Base-by-base conservation (phyloP, 2,329 filamentous ascomycete genomes). In the Sordariomycetes sp. region DNA sequence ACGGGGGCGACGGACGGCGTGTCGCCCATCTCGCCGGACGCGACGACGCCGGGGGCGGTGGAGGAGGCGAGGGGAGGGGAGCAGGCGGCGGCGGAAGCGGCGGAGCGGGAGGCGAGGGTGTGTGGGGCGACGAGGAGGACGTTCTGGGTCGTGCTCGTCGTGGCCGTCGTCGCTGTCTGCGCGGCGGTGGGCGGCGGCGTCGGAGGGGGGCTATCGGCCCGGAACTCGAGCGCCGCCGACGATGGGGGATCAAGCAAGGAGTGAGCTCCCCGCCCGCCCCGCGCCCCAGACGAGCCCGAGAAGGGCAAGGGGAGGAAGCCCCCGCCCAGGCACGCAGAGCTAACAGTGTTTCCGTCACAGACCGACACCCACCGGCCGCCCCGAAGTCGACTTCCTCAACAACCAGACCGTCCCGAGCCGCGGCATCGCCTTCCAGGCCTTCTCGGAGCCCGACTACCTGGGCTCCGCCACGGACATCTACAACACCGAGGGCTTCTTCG, bases 381-480 rank as follows among this genome's bases (percentile, higher is more conserved):
- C 57, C 4, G 35, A 55, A 15, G n/a, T 35, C 22, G 60, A 58
- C 0, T 63, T 65, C 57, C 60, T 66, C 50, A 64, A 64, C 60
- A 66, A 65, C 60, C 57, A 59, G 50, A 66, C 63, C 13, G 56
- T 42, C 8, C 61, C 62, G 0, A 34, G 28, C 17, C 52, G 53
- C 1, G 58, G 59, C 1, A 65, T 66, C 24, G 63, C 62, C 4
- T 71, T 71, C 63, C 69, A 71, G 55, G 68, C 59, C 8, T 71
- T 65, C 53, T 62, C 64, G 1, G 59, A 60, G 7, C 1, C 51
- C 2, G 61, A 65, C 48, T 69, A 63, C 58, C 32, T 15, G 2
- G 67, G 67, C 17, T 56, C 61, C 0, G 54, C 52, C 25, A 66
- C 68, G 4, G n/a, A 57, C 0, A 52, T 70, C 34, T 56, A 63